A percentile compares a stretch with the other conserved stretches of the same genome.
phyloP scores from a whole-genome alignment of 257 asterid species.

The Fraxinus anomala region DNA sequence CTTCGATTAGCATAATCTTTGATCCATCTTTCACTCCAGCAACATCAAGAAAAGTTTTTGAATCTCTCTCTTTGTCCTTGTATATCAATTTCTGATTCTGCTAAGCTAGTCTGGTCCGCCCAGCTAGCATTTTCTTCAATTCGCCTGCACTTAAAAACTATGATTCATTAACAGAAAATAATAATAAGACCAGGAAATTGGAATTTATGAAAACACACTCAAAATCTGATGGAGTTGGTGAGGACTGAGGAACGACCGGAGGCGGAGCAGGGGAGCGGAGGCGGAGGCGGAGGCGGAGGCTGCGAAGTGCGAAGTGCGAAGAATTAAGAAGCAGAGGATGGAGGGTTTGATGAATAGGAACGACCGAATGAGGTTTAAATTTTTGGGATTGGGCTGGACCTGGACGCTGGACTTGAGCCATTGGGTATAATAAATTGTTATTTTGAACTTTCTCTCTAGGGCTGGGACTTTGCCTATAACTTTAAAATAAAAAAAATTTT shows the following conservation, averaged over 20 bases:
- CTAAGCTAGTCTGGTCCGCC: slow-evolving; percentile 59
- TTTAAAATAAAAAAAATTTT: too few species aligned
- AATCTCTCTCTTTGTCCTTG: slow-evolving; percentile 77
- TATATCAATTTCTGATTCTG: slow-evolving; percentile 70
- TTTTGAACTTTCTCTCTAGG: too few species aligned
- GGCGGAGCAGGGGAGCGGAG: too few species aligned
- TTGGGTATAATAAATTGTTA: too few species aligned
- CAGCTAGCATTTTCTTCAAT: slow-evolving; percentile 70
- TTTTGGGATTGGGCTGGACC: too few species aligned
- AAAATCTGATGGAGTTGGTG: background rate
- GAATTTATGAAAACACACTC: background rate
- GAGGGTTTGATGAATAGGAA: fast-evolving
- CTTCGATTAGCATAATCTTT: slow-evolving; percentile 64
- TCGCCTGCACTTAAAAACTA: slow-evolving; percentile 65
- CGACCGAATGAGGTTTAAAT: too few species aligned
- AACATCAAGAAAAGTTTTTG: slow-evolving; percentile 65
- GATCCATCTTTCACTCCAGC: slow-evolving; percentile 76
- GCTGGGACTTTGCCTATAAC: too few species aligned
- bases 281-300: too few species aligned
- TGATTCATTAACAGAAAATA: background rate
- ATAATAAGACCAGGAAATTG: background rate
- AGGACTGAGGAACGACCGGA: too few species aligned
- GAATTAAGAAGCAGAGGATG: too few species aligned
- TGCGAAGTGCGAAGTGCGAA: too few species aligned
- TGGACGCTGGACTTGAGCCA: too few species aligned